Evolutionary conservation across 768 basidiomycete genomes (phyloP).

Genomic region (Austroboletus eburneus): DNA sequence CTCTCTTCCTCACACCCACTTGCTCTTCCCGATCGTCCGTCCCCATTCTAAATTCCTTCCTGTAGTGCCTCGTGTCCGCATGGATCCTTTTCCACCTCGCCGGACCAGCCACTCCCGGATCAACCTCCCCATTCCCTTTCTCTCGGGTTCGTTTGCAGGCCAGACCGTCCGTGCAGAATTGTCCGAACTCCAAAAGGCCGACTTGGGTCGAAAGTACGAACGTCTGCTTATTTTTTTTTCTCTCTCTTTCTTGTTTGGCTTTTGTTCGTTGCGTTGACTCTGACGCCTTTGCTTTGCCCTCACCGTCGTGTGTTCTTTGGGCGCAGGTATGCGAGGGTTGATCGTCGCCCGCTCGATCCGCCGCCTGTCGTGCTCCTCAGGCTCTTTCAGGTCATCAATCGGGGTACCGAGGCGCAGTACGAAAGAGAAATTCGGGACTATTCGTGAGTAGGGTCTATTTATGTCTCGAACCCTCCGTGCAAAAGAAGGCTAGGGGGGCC

Average conservation of each 20-base stretch:
- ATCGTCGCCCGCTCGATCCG: constrained; percentile 66
- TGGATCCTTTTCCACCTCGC: constrained; percentile 20
- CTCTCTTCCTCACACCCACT: constrained; percentile 16
- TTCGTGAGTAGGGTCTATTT: constrained; percentile 34
- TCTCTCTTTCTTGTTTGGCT: neutral
- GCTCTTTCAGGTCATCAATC: constrained; percentile 43
- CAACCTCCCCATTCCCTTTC: constrained; percentile 48
- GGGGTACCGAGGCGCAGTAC: constrained; percentile 35
- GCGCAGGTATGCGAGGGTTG: constrained; percentile 54
- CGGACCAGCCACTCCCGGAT: constrained; percentile 28
- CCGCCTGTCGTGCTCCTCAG: constrained; percentile 56
- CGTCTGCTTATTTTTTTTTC: constrained; percentile 14
- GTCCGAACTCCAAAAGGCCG: constrained; percentile 61
- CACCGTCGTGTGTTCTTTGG: no score
- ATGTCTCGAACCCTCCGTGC: no score
- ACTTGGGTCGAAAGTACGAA: constrained; percentile 64
- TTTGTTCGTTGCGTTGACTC: no score
- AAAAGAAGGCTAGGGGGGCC: no score
- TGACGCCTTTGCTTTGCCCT: no score
- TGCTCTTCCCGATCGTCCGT: no score
- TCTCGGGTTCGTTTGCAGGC: constrained; percentile 58
- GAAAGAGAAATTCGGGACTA: constrained; percentile 50
- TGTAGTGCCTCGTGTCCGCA: no score
- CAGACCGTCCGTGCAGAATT: constrained; percentile 50
- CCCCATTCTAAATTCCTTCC: no score